Evolutionary conservation across 768 basidiomycete species (phyloP), one percentile per base, ranked within the genome.

Genomic region (Macrolepiota fuliginosa): DNA sequence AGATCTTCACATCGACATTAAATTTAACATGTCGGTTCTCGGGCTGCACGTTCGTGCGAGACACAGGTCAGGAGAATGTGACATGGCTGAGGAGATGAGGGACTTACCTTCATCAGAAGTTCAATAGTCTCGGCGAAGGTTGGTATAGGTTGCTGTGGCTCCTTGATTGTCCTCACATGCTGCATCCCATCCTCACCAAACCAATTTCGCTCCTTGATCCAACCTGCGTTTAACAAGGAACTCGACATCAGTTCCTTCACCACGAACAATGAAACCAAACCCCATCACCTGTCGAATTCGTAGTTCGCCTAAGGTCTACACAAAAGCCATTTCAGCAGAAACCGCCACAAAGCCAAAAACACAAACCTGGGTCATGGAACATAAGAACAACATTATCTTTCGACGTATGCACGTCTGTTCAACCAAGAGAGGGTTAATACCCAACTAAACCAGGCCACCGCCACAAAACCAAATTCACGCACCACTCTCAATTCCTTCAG

Each of bases 401-500:
- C 29, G 96, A 93, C 68, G 96, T 89, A 75, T 98, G 96, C 68
- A 98, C 94, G 85, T 97, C 96, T 96, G 83, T 67, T 72, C 76
- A 76, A 69, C 10, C 47, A 12, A 15, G 47, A 13, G 24, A 4
- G 6, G 67, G 70, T 71, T 83, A 86, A 79, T 85, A 83, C 87
- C 79, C 86, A 75, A 79, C 75, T 74, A 32, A 32, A 32, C 63
- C 65, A 58, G 65, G 68, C 68, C 73, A 73, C 69, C 67, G 71
- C 70, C 70, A 65, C 66, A 56, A 11, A 25, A 24, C 13, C 4
- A n/a, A 22, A 22, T 19, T 7, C n/a, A 76, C 85, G 76, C 94
- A 97, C 96, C 96, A 72, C 92, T 95, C 84, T 99, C 96, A 69
- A 99, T 96, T 66, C 82, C 96, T 72, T 99, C 94, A 47, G 94